Conservation (phyloP, 257 asterid genomes). For the Verbena officinalis region DNA sequence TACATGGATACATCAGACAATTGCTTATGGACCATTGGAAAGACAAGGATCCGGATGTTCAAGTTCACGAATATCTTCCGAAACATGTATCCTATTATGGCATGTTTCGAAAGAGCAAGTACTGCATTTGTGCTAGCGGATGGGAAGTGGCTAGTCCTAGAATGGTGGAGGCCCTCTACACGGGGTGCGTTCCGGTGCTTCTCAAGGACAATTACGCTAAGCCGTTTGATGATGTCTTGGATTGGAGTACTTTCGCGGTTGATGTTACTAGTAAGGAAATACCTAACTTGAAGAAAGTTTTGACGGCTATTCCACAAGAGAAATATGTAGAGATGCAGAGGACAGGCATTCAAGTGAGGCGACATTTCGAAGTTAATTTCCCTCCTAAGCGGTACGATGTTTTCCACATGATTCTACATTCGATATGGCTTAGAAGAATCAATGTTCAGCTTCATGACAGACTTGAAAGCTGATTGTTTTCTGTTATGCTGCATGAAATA, state of each 20-base stretch:
- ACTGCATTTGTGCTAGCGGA: conserved; percentile 63
- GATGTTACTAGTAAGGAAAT: conserved; percentile 41
- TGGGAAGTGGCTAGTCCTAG: conserved; percentile 74
- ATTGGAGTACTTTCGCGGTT: conserved; percentile 51
- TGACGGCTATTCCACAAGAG: conserved; percentile 38
- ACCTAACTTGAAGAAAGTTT: conserved; percentile 47
- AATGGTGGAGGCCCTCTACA: conserved; percentile 66
- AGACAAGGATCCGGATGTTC: conserved; percentile 41
- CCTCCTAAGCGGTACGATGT: conserved; percentile 58
- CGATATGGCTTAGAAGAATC: conserved; percentile 62
- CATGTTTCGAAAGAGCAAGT: conserved; percentile 61
- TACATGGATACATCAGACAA: conserved; percentile 58
- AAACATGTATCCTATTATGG: conserved; percentile 45
- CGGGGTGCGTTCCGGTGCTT: conserved; percentile 62
- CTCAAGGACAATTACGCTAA: conserved; percentile 55
- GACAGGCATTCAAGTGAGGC: conserved; percentile 44
- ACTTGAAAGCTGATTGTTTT: conserved; percentile 24
- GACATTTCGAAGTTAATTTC: conserved; percentile 58
- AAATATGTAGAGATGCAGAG: conserved; percentile 49
- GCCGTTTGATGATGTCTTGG: conserved; percentile 57
- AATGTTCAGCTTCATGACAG: conserved; percentile 50
- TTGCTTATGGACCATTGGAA: conserved; percentile 58
- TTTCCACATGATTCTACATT: conserved; percentile 63
- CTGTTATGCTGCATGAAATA: too few species aligned
- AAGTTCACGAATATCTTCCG: conserved; percentile 51